Evolutionary conservation across 805 yeast species (phyloP).

Genomic region (Schwanniomyces polymorphus): DNA sequence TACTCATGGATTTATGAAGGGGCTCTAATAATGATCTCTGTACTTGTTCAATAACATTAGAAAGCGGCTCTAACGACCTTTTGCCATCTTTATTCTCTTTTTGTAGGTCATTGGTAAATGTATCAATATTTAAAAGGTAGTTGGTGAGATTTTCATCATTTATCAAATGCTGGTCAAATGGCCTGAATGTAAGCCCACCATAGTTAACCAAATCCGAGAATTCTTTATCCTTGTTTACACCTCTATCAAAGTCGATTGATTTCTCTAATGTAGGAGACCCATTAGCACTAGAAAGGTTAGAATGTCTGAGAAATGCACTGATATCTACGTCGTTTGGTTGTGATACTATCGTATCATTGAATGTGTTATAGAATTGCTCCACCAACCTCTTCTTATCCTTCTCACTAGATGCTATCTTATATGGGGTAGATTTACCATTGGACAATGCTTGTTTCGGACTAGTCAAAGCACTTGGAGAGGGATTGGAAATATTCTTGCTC

Average conservation of each 20-base stretch:
- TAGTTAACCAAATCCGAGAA: slow-evolving; percentile 8
- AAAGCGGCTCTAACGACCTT: slow-evolving; percentile 5
- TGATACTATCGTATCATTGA: slow-evolving; percentile 14
- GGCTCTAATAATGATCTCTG: neutral
- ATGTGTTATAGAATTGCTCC: slow-evolving; percentile 37
- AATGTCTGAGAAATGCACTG: neutral
- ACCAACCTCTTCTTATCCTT: slow-evolving; percentile 34
- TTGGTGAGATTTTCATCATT: slow-evolving; percentile 26
- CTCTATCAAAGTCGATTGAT: neutral
- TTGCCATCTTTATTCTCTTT: slow-evolving; percentile 1
- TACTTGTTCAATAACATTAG: slow-evolving; percentile 1
- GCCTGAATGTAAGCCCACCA: slow-evolving; percentile 20
- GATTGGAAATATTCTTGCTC: neutral
- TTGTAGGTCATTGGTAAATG: slow-evolving; percentile 14
- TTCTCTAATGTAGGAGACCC: neutral
- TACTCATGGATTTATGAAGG: neutral
- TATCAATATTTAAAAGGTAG: slow-evolving; percentile 28
- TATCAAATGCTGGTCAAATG: slow-evolving; percentile 8
- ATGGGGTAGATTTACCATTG: neutral
- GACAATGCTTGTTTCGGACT: neutral
- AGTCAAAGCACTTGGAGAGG: neutral
- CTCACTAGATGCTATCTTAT: slow-evolving; percentile 6
- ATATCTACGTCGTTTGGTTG: slow-evolving; percentile 1
- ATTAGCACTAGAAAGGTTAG: neutral
- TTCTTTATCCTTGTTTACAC: neutral